Evolutionary conservation across 176 grass and related monocot genomes (phyloP), one percentile per base, ranked within the genome.

Genomic region (Bolboschoenus planiculmis): DNA sequence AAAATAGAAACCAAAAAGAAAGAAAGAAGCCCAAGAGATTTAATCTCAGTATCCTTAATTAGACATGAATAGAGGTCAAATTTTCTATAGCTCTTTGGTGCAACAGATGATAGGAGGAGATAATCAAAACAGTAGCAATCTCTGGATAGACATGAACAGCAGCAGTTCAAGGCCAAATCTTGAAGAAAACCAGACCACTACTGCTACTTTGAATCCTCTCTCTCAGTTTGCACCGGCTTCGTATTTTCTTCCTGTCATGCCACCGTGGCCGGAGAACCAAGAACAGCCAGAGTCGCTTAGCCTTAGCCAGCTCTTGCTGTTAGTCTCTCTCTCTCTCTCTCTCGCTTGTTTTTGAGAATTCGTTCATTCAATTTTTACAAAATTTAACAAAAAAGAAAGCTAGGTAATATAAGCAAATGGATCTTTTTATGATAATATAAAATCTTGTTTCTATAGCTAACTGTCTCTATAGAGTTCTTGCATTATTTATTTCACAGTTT

Each of bases 271-370:
- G 13, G 89, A 88, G 48, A 77, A 33, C 85, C 85, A 62, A 75
- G 89, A 73, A 1, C 64, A 94, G 59, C 79, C 90, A 16, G 94
- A 94, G 56, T 90, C 94, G 78, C 93, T 88, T 88, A 94, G 91
- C 83, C 93, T 88, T 86, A 94, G 91, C 80, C 94, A 97, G 67
- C 90, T 97, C 16, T 75, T 97, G 21, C 75, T 92, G 94, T 94
- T 88, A 90, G 68, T 72, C 77, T 78, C 71, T 86, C 54, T 85
- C 15, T 58, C 65, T 58, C 37, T 87, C 71, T 84, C 24, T 67
- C 46, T 75, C 27, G 15, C 33, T 11, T 75, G 63, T 56, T 88
- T 84, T 26, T 20, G 5, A 79, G 13, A 56, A 51, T 82, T 34
- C 50, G 36, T 27, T 35, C 14, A 58, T n/a, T 55, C n/a, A 47